phyloP scores from a whole-genome alignment of 257 asterid species.

The Scutellaria barbata region DNA sequence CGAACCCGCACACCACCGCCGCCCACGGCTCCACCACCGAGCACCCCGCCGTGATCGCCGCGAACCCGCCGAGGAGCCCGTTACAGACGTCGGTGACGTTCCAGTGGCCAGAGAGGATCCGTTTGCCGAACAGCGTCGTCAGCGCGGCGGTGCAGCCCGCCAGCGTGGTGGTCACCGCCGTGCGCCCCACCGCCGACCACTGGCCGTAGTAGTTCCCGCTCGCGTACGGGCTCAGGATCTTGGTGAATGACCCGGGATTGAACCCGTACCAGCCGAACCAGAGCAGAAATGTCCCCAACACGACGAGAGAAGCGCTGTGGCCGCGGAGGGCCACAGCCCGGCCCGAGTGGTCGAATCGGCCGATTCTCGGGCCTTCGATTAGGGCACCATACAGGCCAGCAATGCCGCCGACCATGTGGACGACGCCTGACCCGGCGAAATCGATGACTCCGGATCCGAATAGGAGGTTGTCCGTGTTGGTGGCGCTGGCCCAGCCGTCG shows the following conservation, averaged over 20 bases:
- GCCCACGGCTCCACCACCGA: constrained; percentile 99
- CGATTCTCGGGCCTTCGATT: constrained; percentile 87
- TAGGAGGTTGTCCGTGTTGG: constrained; percentile 41
- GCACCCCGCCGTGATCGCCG: constrained; percentile 89
- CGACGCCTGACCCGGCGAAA: constrained; percentile 94
- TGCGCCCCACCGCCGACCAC: constrained; percentile 94
- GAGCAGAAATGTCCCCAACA: constrained; percentile 68
- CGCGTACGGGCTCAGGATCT: constrained; percentile 49
- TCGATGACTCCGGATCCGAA: constrained; percentile 88
- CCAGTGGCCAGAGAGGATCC: constrained; percentile 86
- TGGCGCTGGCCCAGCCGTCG: constrained; percentile 92
- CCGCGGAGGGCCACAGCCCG: constrained; percentile 69
- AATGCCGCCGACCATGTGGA: constrained; percentile 91
- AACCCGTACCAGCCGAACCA: constrained; percentile 99
- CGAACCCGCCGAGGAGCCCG: constrained; percentile 88
- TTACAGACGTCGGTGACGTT: constrained; percentile 89
- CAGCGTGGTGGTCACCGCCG: constrained; percentile 89
- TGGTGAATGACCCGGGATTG: constrained; percentile 84
- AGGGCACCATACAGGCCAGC: constrained; percentile 83
- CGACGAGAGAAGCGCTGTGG: constrained; percentile 82
- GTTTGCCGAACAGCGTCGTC: constrained; percentile 75
- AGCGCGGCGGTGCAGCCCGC: constrained; percentile 95
- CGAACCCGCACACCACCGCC: constrained; percentile 82
- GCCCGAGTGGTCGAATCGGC: constrained; percentile 76
- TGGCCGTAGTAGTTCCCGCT: constrained; percentile 71